These are phyloP conservation scores for Alternaria brassicae DNA, from an alignment of 2,329 filamentous ascomycete species.

Conservation along the genomic window DNA sequence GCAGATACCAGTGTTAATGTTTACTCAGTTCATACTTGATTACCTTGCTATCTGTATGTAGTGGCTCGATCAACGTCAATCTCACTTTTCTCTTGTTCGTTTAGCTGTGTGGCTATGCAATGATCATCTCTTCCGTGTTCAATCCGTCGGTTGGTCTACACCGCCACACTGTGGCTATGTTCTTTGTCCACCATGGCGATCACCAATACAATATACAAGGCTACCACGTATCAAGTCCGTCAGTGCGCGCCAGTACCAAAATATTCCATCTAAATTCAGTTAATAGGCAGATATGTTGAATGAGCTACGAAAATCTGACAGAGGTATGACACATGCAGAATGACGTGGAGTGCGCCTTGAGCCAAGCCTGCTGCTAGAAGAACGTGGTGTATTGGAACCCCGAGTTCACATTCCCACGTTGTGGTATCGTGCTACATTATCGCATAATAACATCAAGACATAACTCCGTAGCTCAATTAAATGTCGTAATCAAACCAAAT, in stretches of 20 bases:
- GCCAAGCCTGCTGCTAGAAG: not conserved
- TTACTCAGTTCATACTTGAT: not conserved
- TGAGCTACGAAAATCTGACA: not conserved
- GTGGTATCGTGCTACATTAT: not conserved
- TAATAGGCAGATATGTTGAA: not conserved
- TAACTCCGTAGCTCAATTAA: not conserved
- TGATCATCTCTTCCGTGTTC: not conserved
- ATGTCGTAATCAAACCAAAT: not conserved
- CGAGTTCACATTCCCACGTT: not conserved
- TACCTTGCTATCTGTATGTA: not conserved
- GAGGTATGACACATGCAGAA: not conserved
- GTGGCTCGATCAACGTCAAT: not conserved
- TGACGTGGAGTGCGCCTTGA: not conserved
- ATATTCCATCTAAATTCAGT: not conserved
- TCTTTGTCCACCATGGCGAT: not conserved
- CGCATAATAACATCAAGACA: not conserved
- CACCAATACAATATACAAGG: not conserved
- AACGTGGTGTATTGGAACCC: not conserved
- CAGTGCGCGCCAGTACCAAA: not conserved
- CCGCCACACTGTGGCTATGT: slow-evolving; percentile 2
- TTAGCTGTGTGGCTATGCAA: not conserved
- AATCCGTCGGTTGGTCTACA: not conserved
- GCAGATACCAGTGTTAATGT: slow-evolving; percentile 27
- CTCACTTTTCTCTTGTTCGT: not conserved
- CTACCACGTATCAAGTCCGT: not conserved